Conservation (phyloP, 2,329 filamentous ascomycete species). For the Passalora sequoiae region DNA sequence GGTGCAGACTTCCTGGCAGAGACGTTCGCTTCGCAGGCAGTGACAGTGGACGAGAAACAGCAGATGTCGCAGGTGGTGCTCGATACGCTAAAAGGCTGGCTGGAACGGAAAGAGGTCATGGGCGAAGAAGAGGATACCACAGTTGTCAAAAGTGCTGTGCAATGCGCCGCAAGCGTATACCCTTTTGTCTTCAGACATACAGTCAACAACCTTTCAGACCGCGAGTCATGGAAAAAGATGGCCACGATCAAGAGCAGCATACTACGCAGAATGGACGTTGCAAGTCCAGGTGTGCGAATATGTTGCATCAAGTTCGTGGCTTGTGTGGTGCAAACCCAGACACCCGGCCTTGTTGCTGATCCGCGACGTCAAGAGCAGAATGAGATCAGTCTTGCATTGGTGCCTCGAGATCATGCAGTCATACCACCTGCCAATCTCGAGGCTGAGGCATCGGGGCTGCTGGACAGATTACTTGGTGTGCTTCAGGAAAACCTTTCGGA, state of each 20-base stretch:
- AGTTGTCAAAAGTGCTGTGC: constrained; percentile 80
- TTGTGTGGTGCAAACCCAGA: constrained; percentile 86
- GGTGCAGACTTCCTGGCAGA: constrained; percentile 93
- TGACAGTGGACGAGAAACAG: constrained; percentile 73
- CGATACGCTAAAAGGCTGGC: constrained; percentile 58
- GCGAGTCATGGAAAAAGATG: constrained; percentile 80
- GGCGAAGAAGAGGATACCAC: constrained; percentile 62
- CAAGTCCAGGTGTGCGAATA: constrained; percentile 70
- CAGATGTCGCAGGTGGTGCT: constrained; percentile 64
- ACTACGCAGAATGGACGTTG: constrained; percentile 78
- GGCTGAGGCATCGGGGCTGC: constrained; percentile 82
- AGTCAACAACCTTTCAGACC: constrained; percentile 79
- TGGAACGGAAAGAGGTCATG: constrained; percentile 49
- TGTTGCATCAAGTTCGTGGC: constrained; percentile 98
- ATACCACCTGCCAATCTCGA: constrained; percentile 77
- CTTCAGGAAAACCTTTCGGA: constrained; percentile 83
- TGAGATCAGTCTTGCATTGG: constrained; percentile 80
- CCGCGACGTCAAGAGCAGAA: constrained; percentile 73
- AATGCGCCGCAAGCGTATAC: constrained; percentile 88
- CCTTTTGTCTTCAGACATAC: constrained; percentile 87
- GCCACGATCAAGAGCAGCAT: constrained; percentile 83
- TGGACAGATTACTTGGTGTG: constrained; percentile 80
- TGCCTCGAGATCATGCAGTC: constrained; percentile 75
- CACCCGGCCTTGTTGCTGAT: constrained; percentile 73
- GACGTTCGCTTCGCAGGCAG: constrained; percentile 86